phyloP scores from a whole-genome alignment of 1,139 yeast species.

The Lizanozyma gosingica region DNA sequence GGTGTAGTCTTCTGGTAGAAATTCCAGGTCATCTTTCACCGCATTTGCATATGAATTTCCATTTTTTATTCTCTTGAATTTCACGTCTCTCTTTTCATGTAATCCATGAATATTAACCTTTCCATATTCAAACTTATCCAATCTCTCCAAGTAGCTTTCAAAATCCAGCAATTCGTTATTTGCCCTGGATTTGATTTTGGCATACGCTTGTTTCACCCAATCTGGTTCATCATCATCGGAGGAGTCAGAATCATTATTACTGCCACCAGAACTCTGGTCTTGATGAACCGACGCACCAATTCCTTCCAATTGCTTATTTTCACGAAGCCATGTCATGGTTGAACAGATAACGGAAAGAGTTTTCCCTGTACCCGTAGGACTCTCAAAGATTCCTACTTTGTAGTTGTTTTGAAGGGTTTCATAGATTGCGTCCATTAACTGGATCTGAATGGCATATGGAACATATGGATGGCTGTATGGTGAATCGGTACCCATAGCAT shows the following conservation, averaged over 20 bases:
- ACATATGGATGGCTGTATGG: slow-evolving; percentile 64
- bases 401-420: slow-evolving; percentile 47
- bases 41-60: slow-evolving; percentile 1
- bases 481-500: too few relatives aligned
- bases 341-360: slow-evolving; percentile 83
- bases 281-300: slow-evolving; percentile 3
- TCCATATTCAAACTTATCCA: slow-evolving; percentile 11
- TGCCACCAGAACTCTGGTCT: slow-evolving; percentile 7
- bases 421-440: slow-evolving; percentile 70
- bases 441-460: slow-evolving; percentile 73
- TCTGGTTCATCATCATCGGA: slow-evolving; percentile 49
- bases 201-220: slow-evolving; percentile 46
- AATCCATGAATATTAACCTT: slow-evolving; percentile 8
- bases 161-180: slow-evolving; percentile 27
- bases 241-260: slow-evolving; percentile 7
- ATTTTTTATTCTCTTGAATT: slow-evolving; percentile 2
- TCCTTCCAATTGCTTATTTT: slow-evolving; percentile 31
- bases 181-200: slow-evolving; percentile 20
- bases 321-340: slow-evolving; percentile 77
- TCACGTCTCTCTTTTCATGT: slow-evolving; percentile 7
- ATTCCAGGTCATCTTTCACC: slow-evolving; percentile 12
- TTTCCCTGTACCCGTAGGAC: slow-evolving; percentile 96
- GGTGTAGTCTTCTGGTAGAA: slow-evolving; percentile 33
- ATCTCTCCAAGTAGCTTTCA: slow-evolving; percentile 28
- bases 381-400: slow-evolving; percentile 78